Percentiles rank a stretch among this genome's conserved stretches.
Evolutionary conservation across 192 early-diverging fungal species (phyloP).

Genomic region (Irineochytrium annulatum): DNA sequence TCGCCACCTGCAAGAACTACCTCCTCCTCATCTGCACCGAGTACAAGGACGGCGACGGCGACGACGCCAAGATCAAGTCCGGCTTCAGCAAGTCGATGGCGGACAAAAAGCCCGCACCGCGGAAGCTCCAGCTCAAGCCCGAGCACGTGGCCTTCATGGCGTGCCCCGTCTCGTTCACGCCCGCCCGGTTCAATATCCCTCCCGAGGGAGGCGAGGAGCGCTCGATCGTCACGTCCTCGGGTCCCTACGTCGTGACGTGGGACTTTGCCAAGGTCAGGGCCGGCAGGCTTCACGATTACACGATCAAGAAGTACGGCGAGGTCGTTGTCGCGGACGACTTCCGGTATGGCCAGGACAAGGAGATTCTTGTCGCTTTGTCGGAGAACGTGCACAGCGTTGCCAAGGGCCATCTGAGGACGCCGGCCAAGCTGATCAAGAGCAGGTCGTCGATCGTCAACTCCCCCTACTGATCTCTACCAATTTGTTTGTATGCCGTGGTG

Average conservation of each 20-base stretch:
- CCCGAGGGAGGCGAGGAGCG: conserved; percentile 53
- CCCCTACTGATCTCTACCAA: conserved; percentile 48
- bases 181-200: conserved; percentile 79
- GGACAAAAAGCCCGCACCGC: conserved; percentile 61
- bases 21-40: conserved; percentile 77
- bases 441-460: conserved; percentile 48
- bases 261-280: conserved; percentile 77
- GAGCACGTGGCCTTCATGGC: conserved; percentile 85
- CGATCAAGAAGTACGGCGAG: conserved; percentile 81
- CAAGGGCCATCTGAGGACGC: conserved; percentile 57
- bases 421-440: conserved; percentile 52
- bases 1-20: conserved; percentile 86
- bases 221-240: conserved; percentile 85
- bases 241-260: conserved; percentile 89
- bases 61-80: conserved; percentile 19
- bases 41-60: conserved; percentile 46
- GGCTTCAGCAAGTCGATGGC: conserved; percentile 66
- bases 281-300: conserved; percentile 75
- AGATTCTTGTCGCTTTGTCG: conserved; percentile 83
- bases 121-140: conserved; percentile 75
- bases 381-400: conserved; percentile 67
- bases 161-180: conserved; percentile 66
- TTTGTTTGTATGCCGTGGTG: too few relatives aligned
- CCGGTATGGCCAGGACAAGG: conserved; percentile 71
- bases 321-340: conserved; percentile 90